Evolutionary conservation across 2,329 filamentous ascomycete species (phyloP).

Genomic region (Eutypa lata): DNA sequence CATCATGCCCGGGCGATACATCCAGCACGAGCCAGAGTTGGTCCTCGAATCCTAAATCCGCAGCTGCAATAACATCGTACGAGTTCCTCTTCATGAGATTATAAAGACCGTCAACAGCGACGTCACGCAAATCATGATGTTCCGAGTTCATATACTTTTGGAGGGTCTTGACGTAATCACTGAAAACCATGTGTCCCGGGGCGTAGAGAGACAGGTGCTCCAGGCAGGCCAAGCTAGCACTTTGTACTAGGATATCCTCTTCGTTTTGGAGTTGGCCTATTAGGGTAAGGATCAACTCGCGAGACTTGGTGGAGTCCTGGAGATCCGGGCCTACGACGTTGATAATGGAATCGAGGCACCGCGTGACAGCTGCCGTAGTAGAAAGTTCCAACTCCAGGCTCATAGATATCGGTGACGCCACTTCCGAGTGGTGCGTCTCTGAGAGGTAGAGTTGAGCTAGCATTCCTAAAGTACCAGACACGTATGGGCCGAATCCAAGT

Average conservation of each 20-base stretch:
- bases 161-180: slow-evolving; percentile 76
- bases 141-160: slow-evolving; percentile 74
- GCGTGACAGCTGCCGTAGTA: slow-evolving; percentile 77
- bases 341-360: slow-evolving; percentile 91
- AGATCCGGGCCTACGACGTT: slow-evolving; percentile 95
- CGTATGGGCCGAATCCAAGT: slow-evolving; percentile 85
- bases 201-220: slow-evolving; percentile 93
- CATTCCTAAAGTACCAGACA: slow-evolving; percentile 88
- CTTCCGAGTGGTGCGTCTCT: slow-evolving; percentile 87
- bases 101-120: slow-evolving; percentile 83
- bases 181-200: slow-evolving; percentile 80
- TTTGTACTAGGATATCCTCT: slow-evolving; percentile 65
- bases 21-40: slow-evolving; percentile 90
- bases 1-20: slow-evolving; percentile 68
- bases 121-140: slow-evolving; percentile 67
- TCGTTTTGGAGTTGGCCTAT: slow-evolving; percentile 80
- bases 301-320: slow-evolving; percentile 86
- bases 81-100: slow-evolving; percentile 94
- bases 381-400: slow-evolving; percentile 86
- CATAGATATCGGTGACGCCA: slow-evolving; percentile 75
- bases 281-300: slow-evolving; percentile 85
- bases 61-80: slow-evolving; percentile 73
- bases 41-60: slow-evolving; percentile 78
- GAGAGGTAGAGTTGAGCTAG: slow-evolving; percentile 88
- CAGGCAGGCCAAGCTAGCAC: slow-evolving; percentile 76